Percentiles rank a stretch among this genome's conserved stretches.
Evolutionary conservation across 2,329 filamentous ascomycete genomes (phyloP).

Genomic region (Calonectria hongkongensis): DNA sequence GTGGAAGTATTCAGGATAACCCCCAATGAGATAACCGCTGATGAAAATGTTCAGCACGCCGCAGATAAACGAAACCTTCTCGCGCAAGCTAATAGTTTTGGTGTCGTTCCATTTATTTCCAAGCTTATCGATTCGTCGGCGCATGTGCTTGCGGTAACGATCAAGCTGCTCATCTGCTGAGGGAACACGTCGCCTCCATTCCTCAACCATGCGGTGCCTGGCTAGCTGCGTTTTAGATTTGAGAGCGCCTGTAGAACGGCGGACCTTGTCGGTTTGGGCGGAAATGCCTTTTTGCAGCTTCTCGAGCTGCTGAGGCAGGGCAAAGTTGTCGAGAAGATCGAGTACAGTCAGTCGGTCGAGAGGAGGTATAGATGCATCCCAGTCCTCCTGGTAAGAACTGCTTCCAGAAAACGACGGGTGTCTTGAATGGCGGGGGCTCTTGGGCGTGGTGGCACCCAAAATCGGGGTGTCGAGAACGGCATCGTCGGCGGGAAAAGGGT

Average conservation of each 20-base stretch:
- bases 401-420: conserved; percentile 88
- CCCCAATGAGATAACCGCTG: conserved; percentile 94
- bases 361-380: conserved; percentile 86
- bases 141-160: conserved; percentile 92
- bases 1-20: conserved; percentile 89
- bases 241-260: conserved; percentile 86
- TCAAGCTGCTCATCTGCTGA: conserved; percentile 94
- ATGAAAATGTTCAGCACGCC: conserved; percentile 98
- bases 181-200: conserved; percentile 91
- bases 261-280: conserved; percentile 89
- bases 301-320: conserved; percentile 91
- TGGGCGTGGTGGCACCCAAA: conserved; percentile 67
- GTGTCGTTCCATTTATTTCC: conserved; percentile 91
- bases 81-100: conserved; percentile 88
- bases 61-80: conserved; percentile 97
- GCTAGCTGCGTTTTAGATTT: conserved; percentile 85
- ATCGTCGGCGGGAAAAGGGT: conserved; percentile 66
- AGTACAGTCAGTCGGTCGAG: conserved; percentile 93
- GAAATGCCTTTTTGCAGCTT: conserved; percentile 90
- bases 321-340: conserved; percentile 95
- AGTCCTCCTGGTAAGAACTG: conserved; percentile 91
- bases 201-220: conserved; percentile 92
- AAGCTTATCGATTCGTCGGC: conserved; percentile 89
- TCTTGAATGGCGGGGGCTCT: conserved; percentile 79
- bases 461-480: conserved; percentile 69